Evolutionary conservation across 169 alveolate genomes (phyloP).

Genomic region (Cyclospora cayetanensis): DNA sequence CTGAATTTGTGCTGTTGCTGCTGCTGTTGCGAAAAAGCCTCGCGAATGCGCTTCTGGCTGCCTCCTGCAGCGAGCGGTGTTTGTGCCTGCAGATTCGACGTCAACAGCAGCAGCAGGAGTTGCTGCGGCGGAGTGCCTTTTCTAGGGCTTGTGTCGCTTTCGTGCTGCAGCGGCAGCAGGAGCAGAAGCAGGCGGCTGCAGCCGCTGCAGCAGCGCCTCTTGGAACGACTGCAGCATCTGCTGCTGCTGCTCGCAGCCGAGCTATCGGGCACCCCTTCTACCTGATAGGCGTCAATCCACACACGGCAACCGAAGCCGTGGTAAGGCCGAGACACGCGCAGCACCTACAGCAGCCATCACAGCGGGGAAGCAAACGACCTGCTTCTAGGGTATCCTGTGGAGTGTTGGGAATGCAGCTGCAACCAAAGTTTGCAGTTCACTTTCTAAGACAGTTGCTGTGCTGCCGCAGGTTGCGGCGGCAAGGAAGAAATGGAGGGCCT

Average conservation of each 20-base stretch:
- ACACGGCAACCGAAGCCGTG: constrained; percentile 26
- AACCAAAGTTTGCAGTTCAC: not conserved
- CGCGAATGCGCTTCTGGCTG: not conserved
- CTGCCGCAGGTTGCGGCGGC: constrained; percentile 30
- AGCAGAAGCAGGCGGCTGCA: constrained; percentile 60
- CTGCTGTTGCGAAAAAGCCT: not conserved
- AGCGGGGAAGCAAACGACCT: not conserved
- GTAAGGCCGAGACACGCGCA: constrained; percentile 29
- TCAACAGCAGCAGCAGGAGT: constrained; percentile 44
- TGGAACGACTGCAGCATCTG: constrained; percentile 42
- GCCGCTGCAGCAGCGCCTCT: constrained; percentile 52
- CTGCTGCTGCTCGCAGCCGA: constrained; percentile 50
- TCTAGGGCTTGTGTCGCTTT: constrained; percentile 26
- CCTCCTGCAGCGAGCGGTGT: constrained; percentile 11
- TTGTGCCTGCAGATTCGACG: constrained; percentile 3
- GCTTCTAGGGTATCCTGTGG: not conserved
- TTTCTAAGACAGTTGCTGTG: not conserved
- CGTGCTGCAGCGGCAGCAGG: constrained; percentile 67
- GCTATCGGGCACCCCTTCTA: constrained; percentile 46
- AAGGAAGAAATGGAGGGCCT: constrained; percentile 63
- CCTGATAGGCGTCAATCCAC: constrained; percentile 60
- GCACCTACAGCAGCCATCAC: not conserved
- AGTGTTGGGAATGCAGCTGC: not conserved
- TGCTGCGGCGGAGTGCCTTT: not conserved
- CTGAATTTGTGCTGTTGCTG: not conserved